These are phyloP conservation scores for Dianthus caryophyllus DNA, from an alignment of 148 eudicot genomes.

Conservation along the genomic window DNA sequence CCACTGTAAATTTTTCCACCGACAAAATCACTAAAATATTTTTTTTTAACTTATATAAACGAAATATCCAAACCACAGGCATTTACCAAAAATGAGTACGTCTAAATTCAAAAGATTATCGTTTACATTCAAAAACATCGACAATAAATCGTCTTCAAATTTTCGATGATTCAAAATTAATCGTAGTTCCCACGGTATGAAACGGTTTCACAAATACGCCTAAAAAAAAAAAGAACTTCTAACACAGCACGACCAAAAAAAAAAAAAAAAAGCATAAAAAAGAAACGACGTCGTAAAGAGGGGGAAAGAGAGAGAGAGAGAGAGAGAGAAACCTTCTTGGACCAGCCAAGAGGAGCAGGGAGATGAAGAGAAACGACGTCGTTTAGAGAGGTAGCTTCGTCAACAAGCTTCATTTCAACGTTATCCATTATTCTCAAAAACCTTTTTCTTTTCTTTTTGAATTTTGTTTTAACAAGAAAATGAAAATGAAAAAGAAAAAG, in stretches of 20 bases:
- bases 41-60: too few relatives aligned
- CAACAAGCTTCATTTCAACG: background rate
- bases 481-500: background rate
- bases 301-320: too few relatives aligned
- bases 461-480: background rate
- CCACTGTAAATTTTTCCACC: too few relatives aligned
- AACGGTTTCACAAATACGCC: background rate
- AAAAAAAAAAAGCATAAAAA: background rate
- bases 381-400: background rate
- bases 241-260: background rate
- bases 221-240: background rate
- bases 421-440: conserved; percentile 23
- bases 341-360: conserved; percentile 34
- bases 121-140: too few relatives aligned
- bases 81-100: too few relatives aligned
- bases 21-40: too few relatives aligned
- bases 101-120: too few relatives aligned
- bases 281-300: too few relatives aligned
- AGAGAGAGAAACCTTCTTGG: conserved; percentile 20
- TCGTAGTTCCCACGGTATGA: too few relatives aligned
- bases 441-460: background rate
- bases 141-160: too few relatives aligned
- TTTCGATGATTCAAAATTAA: too few relatives aligned
- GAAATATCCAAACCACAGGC: too few relatives aligned
- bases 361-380: conserved; percentile 23